These are phyloP conservation scores for Davidsoniella australis DNA, from an alignment of 2,329 filamentous ascomycete species.

Conservation along the genomic window DNA sequence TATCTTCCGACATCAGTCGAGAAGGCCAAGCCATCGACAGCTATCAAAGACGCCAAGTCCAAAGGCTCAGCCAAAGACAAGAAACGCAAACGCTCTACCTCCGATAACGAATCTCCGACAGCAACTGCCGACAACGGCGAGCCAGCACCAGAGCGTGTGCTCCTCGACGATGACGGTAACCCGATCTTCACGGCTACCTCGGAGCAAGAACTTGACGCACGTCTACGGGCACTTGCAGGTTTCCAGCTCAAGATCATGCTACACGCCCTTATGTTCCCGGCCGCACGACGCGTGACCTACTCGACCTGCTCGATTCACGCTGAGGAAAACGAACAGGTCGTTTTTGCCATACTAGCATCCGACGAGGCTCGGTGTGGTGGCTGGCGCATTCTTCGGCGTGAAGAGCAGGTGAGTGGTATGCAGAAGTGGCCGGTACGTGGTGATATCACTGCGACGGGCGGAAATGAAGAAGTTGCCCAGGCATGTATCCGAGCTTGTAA, in stretches of 20 bases:
- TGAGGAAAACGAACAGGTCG: constrained; percentile 78
- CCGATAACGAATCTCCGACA: constrained; percentile 18
- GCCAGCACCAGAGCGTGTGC: constrained; percentile 19
- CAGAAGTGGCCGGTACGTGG: constrained; percentile 56
- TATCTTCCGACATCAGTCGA: constrained; percentile 31
- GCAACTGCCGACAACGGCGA: constrained; percentile 18
- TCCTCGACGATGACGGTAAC: constrained; percentile 42
- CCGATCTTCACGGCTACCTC: constrained; percentile 33
- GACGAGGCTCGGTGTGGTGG: constrained; percentile 46
- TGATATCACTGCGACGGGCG: constrained; percentile 29
- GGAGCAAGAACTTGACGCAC: constrained; percentile 39
- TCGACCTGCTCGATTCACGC: constrained; percentile 84
- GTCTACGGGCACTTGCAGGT: constrained; percentile 55
- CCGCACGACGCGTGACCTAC: constrained; percentile 63
- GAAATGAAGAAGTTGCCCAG: constrained; percentile 41
- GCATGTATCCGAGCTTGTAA: constrained; percentile 71
- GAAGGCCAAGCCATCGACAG: constrained; percentile 4
- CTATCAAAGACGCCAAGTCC: not conserved
- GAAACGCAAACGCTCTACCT: constrained; percentile 25
- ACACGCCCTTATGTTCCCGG: constrained; percentile 70
- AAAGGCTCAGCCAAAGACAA: constrained; percentile 10
- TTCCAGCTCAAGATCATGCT: constrained; percentile 71
- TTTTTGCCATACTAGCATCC: constrained; percentile 52
- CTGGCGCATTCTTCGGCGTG: constrained; percentile 60
- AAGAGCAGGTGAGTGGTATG: constrained; percentile 62